Base-by-base conservation (phyloP, 73 alveolate genomes). In the Uronychia binucleata region DNA sequence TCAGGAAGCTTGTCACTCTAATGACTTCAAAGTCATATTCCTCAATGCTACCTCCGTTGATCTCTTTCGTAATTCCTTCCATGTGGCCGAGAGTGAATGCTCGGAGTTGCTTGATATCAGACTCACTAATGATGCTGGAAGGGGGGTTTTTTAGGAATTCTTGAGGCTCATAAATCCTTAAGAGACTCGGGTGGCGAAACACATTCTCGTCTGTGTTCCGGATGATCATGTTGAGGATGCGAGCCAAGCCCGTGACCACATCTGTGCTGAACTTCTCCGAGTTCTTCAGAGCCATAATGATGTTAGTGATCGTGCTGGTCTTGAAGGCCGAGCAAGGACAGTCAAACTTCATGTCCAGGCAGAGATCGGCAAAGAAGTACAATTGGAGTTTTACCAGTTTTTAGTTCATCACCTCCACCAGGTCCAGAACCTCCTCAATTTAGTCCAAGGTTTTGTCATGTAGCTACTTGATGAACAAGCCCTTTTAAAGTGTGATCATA, bases 331-430 rank as follows among this genome's bases (percentile, higher is more conserved):
- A 75, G 59, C 90, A 83, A 11, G 28, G 58, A 30, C 90, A 83
- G 31, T 83, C 90, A 75, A 83, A 83, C 27, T 75, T 83, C 90
- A 83, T 83, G 1, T 26, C 30, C 28, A 74, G 57, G 84, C 90
- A 83, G n/a, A 83, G 33, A 29, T 83, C 90, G 5, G 90, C 90
- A 83, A 83, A 83, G 90, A 83, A 83, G 34, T 33, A 83, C 13
- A 83, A 34, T 59, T 83, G 83, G 1, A 83, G n/a, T 59, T 75
- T 83, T 14, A 83, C 19, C 11, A 83, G 26, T 1, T 83, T 75
- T 1, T 83, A 29, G 31, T 83, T 76, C 31, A 60, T 33, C 1
- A 26, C 34, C 11, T 33, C 34, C 26, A 26, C n/a, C 0, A 27
- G 30, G 32, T 60, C 34, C 31, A 75, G 13, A 0, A 30, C 30